Base-by-base conservation (phyloP, 169 alveolate species). In the Babesia caballi region DNA sequence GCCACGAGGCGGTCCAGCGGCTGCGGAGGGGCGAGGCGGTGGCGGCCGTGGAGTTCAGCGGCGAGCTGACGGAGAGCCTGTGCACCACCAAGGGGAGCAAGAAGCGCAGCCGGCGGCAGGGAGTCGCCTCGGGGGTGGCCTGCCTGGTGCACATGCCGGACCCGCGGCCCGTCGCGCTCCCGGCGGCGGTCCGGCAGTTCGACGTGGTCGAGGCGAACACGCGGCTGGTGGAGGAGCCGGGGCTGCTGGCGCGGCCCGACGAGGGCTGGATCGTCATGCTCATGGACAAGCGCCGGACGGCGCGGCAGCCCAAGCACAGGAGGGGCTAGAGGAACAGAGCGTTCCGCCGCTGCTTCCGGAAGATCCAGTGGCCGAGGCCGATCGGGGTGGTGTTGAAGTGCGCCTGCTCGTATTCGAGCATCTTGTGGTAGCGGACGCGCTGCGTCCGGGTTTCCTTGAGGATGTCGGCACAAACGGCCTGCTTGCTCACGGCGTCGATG, bases 211-310 rank as follows among this genome's bases (percentile, higher is more conserved):
- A 63, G 36, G 30, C 38, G 19, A 63, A 63, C 35, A 27, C n/a
- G 25, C 28, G 35, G 28, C 28, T 63, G 42, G 4, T 33, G 12
- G 35, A 44, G 2, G 73, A 63, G 0, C 78, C 78, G 4, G 4
- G 35, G 25, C 41, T 47, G 35, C 40, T 52, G 7, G 56, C 58
- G 5, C 59, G 21, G 23, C 63, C 49, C 2, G 63, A 78, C 56
- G 82, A 66, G 23, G 87, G 87, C 38, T 78, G 87, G 87, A 30
- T 78, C 19, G 66, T 51, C 25, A 36, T 78, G 54, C 36, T 78
- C 17, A 42, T 78, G 75, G 87, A 78, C 59, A 78, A 78, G 63
- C n/a, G 44, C 40, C 58, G 61, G 25, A 67, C 78, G 6, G 8
- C 44, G 6, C 25, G 65, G 25, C 73, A 61, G 27, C 66, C 28